Conservation (phyloP, 192 early-diverging fungal species). For the Linnemannia schmuckeri region DNA sequence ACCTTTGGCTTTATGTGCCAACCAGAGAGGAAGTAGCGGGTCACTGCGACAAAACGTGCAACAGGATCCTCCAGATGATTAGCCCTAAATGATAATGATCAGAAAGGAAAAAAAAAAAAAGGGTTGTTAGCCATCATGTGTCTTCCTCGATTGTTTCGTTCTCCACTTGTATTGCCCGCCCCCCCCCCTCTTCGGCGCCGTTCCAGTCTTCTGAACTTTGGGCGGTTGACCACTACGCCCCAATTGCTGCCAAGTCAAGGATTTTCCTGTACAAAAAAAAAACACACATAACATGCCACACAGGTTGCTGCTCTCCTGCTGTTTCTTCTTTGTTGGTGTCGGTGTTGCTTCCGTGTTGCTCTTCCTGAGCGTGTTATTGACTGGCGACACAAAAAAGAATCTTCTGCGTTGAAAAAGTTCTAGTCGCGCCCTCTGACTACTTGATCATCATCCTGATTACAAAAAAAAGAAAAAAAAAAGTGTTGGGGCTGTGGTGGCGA, state of each 20-base stretch:
- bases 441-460: slow-evolving; percentile 4
- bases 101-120: not conserved
- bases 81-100: slow-evolving; percentile 64
- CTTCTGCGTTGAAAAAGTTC: not conserved
- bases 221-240: not conserved
- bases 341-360: not conserved
- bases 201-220: not conserved
- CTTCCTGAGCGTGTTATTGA: not conserved
- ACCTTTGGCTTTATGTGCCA: slow-evolving; percentile 96
- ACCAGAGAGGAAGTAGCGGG: slow-evolving; percentile 89
- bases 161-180: not conserved
- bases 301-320: not conserved
- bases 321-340: not conserved
- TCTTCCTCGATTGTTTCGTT: not conserved
- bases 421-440: not conserved
- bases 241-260: not conserved
- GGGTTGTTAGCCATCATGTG: not conserved
- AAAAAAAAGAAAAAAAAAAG: not conserved
- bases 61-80: slow-evolving; percentile 76
- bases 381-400: not conserved
- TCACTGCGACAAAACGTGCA: slow-evolving; percentile 84
- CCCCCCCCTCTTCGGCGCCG: not conserved
- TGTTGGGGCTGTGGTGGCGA: slow-evolving; percentile 5
- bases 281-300: not conserved
- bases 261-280: not conserved